Base-by-base conservation (phyloP, 2,329 filamentous ascomycete genomes). In the Nannizziopsis barbatae region DNA sequence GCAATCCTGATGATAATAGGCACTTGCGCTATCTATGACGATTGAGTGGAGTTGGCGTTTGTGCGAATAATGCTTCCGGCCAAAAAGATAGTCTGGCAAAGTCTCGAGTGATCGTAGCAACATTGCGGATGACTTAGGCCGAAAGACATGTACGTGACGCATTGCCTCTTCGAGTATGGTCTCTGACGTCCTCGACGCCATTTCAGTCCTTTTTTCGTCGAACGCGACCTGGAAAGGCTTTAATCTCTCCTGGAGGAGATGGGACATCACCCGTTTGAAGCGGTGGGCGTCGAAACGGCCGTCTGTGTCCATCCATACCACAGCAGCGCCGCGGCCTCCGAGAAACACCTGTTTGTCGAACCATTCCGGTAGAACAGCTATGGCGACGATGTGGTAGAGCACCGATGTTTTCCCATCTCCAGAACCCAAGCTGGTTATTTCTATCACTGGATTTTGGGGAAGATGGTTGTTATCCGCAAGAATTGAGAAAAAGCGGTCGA, bases 381-480 rank as follows among this genome's bases (percentile, higher is more conserved):
- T 57, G 2, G 73, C 70, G 22, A 69, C 69, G 36, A 81, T 61
- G 51, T 75, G 70, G 62, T 81, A 79, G 32, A 82, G 64, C 0
- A 83, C 58, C 32, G 76, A 72, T 1, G 78, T 76, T 61, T 80
- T 81, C 8, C 79, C 79, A 9, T 70, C 65, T 20, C 70, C 71
- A 2, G 76, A 65, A 10, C 65, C 64, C 32, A 66, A 62, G 44
- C 75, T 76, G 15, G 72, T 68, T 40, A 82, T 65, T 57, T 81
- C 77, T 44, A 81, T 55, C 4, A 75, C 65, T 0, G 72, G 57
- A 45, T 49, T 46, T 36, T 41, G 45, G 8, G n/a, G 27, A n/a
- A 10, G 36, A 8, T 27, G 15, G 11, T 35, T 9, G 30, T 15
- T 41, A 15, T 22, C 7, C 12, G 7, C 11, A 7, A 40, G 37